A percentile compares a stretch with the other conserved stretches of the same genome.
Conservation (phyloP, 2,329 filamentous ascomycete genomes). For the Xylaria sp. region DNA sequence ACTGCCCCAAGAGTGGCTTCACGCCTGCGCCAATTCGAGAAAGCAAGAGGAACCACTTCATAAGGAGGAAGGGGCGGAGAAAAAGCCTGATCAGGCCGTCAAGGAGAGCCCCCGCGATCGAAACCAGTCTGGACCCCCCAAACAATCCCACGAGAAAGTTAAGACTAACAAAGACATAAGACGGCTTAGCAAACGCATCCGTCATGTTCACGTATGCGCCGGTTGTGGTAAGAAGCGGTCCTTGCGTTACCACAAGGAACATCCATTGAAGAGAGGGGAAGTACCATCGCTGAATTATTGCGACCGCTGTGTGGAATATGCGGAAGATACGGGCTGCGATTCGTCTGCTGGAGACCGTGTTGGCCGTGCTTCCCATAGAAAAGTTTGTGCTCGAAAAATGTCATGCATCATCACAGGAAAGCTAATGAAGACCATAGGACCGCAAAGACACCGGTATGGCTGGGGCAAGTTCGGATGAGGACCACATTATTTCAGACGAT, state of each 20-base stretch:
- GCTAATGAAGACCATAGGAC: constrained; percentile 19
- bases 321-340: constrained; percentile 11
- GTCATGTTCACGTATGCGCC: constrained; percentile 35
- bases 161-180: neutral
- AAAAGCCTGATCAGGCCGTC: neutral
- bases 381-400: constrained; percentile 1
- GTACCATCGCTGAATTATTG: constrained; percentile 36
- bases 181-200: constrained; percentile 31
- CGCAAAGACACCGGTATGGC: neutral
- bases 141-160: neutral
- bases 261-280: constrained; percentile 37
- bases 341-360: neutral
- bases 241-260: constrained; percentile 30
- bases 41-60: neutral
- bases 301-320: constrained; percentile 28
- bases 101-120: neutral
- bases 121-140: neutral
- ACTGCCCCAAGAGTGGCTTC: constrained; percentile 3
- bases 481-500: neutral
- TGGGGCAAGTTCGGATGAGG: constrained; percentile 17
- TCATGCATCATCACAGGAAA: neutral
- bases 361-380: neutral
- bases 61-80: neutral
- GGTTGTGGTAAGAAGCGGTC: constrained; percentile 38
- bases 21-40: neutral